These are phyloP conservation scores for Pseudogymnoascus destructans DNA, from an alignment of 2,329 filamentous ascomycete genomes.

Conservation along the genomic window DNA sequence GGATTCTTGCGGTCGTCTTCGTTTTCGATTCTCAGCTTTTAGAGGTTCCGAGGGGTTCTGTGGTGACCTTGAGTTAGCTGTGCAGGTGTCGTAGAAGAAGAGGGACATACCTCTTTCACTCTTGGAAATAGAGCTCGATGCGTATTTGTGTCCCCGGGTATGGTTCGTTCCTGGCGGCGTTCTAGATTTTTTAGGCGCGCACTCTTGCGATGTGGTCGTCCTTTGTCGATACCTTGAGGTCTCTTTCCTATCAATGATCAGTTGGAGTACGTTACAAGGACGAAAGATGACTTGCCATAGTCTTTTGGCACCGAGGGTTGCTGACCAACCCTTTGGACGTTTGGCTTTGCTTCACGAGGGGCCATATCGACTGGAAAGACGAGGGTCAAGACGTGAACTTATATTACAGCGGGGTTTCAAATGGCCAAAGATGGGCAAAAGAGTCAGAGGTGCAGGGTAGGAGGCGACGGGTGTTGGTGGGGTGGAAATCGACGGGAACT, in stretches of 20 bases:
- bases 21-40: conserved; percentile 16
- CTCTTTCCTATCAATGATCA: conserved; percentile 17
- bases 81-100: conserved; percentile 15
- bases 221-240: conserved; percentile 19
- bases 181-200: conserved; percentile 11
- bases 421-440: too few relatives aligned
- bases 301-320: conserved; percentile 17
- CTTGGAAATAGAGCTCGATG: too few relatives aligned
- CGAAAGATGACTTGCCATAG: conserved; percentile 15
- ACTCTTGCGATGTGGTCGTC: conserved; percentile 16
- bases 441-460: too few relatives aligned
- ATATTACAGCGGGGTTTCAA: conserved; percentile 10
- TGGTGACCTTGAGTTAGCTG: too few relatives aligned
- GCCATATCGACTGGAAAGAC: conserved; percentile 18
- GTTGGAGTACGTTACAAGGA: conserved; percentile 14
- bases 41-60: conserved; percentile 16
- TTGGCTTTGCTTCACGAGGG: too few relatives aligned
- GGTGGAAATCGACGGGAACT: too few relatives aligned
- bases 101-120: conserved; percentile 11
- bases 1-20: too few relatives aligned
- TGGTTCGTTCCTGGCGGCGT: conserved; percentile 12
- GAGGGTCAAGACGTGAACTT: conserved; percentile 15
- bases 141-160: conserved; percentile 15
- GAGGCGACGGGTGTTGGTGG: too few relatives aligned
- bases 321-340: conserved; percentile 16